These are phyloP conservation scores for Ceratobasidium sp. DNA, from an alignment of 1,284 basidiomycete species.

Conservation along the genomic window DNA sequence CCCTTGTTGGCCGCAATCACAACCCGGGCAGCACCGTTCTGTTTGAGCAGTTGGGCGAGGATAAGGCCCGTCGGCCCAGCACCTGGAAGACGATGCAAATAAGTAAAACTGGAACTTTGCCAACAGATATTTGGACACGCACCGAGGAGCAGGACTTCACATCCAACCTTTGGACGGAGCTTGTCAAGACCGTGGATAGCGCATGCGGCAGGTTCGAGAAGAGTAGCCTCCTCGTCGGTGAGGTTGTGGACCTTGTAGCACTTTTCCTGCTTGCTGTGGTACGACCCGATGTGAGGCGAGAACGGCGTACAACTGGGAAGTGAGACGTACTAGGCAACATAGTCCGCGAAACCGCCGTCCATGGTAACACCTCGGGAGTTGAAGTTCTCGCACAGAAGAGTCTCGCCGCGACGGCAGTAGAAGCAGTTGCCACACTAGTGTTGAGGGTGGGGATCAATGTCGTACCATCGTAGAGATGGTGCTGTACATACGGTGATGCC, in stretches of 20 bases:
- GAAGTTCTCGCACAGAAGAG: slow-evolving; percentile 81
- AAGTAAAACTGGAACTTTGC: background rate
- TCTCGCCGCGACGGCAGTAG: slow-evolving; percentile 82
- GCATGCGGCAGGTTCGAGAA: slow-evolving; percentile 89
- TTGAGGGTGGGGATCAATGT: background rate
- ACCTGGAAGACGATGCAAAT: slow-evolving; percentile 54
- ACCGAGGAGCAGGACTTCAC: slow-evolving; percentile 77
- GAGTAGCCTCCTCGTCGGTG: slow-evolving; percentile 85
- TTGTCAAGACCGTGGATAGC: slow-evolving; percentile 90
- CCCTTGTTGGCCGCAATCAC: slow-evolving; percentile 86
- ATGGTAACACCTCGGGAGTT: slow-evolving; percentile 77
- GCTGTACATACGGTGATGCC: slow-evolving; percentile 57
- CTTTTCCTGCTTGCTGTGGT: slow-evolving; percentile 65
- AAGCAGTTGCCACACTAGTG: slow-evolving; percentile 80
- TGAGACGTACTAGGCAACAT: slow-evolving; percentile 75
- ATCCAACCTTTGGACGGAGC: slow-evolving; percentile 77
- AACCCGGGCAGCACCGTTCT: slow-evolving; percentile 80
- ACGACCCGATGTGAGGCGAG: background rate
- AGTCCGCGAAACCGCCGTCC: slow-evolving; percentile 88
- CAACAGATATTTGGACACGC: background rate
- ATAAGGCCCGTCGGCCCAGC: slow-evolving; percentile 86
- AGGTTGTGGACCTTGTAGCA: slow-evolving; percentile 87
- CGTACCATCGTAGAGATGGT: background rate
- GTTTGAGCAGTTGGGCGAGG: slow-evolving; percentile 84
- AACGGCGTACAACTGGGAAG: slow-evolving; percentile 7